These are phyloP conservation scores for Leccinum subatratum DNA, from an alignment of 1,284 basidiomycete species.

Conservation along the genomic window DNA sequence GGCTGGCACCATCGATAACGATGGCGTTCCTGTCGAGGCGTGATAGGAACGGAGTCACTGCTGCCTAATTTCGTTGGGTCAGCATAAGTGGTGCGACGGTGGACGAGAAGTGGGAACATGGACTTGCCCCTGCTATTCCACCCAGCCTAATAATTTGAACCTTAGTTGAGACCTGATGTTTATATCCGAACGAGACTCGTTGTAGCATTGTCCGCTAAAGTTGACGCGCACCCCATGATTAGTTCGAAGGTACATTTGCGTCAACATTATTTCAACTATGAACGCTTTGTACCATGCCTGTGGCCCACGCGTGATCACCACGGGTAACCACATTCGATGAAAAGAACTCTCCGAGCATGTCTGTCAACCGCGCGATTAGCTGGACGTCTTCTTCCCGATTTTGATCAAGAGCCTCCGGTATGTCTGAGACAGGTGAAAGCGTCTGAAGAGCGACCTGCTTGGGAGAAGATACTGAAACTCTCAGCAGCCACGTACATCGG, in stretches of 20 bases:
- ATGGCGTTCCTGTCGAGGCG: slow-evolving; percentile 17
- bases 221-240: neutral
- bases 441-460: slow-evolving; percentile 55
- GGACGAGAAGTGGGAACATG: no score
- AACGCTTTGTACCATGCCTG: slow-evolving; percentile 45
- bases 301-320: slow-evolving; percentile 57
- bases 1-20: slow-evolving; percentile 27
- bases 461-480: neutral
- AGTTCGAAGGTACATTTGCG: neutral
- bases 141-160: no score
- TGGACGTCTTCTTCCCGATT: slow-evolving; percentile 50
- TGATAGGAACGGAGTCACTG: slow-evolving; percentile 28
- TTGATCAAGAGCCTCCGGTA: slow-evolving; percentile 52
- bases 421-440: slow-evolving; percentile 51
- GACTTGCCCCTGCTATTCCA: no score
- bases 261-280: slow-evolving; percentile 13
- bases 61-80: slow-evolving; percentile 17
- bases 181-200: no score
- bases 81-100: no score
- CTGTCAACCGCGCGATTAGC: slow-evolving; percentile 46
- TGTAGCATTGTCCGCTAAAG: neutral
- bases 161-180: no score
- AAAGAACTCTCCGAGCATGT: slow-evolving; percentile 59
- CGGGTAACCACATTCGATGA: slow-evolving; percentile 43
- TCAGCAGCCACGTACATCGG: neutral